phyloP scores from a whole-genome alignment of 805 yeast species.

The Wickerhamiella kurtzmanii region DNA sequence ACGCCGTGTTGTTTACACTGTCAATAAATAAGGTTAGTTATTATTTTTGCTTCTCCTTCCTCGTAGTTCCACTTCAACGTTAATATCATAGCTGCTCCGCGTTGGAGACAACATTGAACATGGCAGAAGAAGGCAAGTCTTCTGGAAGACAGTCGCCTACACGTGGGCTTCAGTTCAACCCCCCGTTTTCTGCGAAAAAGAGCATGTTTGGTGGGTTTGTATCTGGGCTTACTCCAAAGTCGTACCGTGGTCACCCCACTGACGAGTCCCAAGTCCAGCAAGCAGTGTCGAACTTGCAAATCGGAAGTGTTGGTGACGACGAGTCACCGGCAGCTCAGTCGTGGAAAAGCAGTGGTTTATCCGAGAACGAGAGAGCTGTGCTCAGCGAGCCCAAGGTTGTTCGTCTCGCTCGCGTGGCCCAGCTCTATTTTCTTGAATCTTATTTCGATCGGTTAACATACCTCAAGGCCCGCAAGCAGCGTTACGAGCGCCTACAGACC shows the following conservation, averaged over 20 bases:
- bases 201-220: conserved; percentile 2
- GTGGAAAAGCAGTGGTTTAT: conserved; percentile 2
- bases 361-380: conserved; percentile 26
- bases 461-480: conserved; percentile 70
- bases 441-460: conserved; percentile 94
- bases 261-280: neutral
- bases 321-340: neutral
- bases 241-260: neutral
- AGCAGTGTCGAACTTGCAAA: neutral
- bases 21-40: too few species aligned
- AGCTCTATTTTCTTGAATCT: conserved; percentile 85
- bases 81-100: too few species aligned
- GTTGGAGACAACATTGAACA: neutral
- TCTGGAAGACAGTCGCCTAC: neutral
- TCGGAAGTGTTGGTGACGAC: neutral
- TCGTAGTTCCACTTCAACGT: too few species aligned
- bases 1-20: too few species aligned
- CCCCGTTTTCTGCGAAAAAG: neutral
- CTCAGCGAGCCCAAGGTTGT: conserved; percentile 66
- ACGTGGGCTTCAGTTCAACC: neutral
- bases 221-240: neutral
- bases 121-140: neutral
- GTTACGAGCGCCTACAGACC: conserved; percentile 56
- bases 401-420: conserved; percentile 80
- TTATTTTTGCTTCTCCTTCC: too few species aligned